These are phyloP conservation scores for Ceratobasidium sp. DNA, from an alignment of 1,284 basidiomycete genomes.

Conservation along the genomic window DNA sequence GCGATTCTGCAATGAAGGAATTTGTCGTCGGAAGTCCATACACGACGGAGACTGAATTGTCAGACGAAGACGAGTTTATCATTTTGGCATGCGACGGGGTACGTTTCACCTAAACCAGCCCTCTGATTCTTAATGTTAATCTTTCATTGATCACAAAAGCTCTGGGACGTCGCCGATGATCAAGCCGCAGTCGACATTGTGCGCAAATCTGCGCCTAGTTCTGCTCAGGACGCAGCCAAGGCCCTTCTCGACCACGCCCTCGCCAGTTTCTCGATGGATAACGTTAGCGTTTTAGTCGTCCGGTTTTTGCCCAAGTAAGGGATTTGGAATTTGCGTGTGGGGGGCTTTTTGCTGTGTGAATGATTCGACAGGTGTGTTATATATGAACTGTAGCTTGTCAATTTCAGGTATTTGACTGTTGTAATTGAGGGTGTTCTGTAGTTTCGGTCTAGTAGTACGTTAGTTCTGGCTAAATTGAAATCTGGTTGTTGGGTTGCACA, in stretches of 20 bases:
- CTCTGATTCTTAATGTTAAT: neutral
- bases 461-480: neutral
- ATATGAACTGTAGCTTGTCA: conserved; percentile 3
- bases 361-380: neutral
- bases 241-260: conserved; percentile 89
- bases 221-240: conserved; percentile 84
- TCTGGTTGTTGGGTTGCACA: too few relatives aligned
- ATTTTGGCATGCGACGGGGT: conserved; percentile 99
- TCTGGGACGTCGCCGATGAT: conserved; percentile 97
- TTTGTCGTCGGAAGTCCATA: conserved; percentile 99
- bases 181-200: conserved; percentile 93
- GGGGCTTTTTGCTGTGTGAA: too few relatives aligned
- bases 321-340: too few relatives aligned
- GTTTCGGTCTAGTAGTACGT: neutral
- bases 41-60: conserved; percentile 95
- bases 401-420: neutral
- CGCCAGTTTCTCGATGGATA: conserved; percentile 90
- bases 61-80: conserved; percentile 92
- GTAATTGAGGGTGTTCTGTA: neutral
- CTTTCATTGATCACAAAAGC: conserved; percentile 65
- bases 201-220: conserved; percentile 66
- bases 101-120: conserved; percentile 60
- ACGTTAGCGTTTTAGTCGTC: conserved; percentile 85
- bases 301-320: conserved; percentile 63
- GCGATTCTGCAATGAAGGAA: conserved; percentile 99